Conservation (phyloP, 805 yeast species). For the Candida endomychidarum region DNA sequence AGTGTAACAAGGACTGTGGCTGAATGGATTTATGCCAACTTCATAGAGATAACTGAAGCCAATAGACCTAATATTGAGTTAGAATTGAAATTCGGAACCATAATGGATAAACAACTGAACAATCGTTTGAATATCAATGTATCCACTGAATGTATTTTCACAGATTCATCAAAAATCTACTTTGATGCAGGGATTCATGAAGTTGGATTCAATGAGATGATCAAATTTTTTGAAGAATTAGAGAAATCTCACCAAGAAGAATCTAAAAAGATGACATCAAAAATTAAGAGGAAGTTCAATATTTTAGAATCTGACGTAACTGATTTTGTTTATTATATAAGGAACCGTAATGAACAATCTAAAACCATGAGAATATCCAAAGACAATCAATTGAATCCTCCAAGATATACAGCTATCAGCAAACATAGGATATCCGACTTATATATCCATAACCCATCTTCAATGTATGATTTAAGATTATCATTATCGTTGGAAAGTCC, state of each 20-base stretch:
- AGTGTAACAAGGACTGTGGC: slow-evolving; percentile 79
- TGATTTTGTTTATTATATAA: slow-evolving; percentile 62
- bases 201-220: slow-evolving; percentile 57
- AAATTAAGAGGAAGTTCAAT: slow-evolving; percentile 53
- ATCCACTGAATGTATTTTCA: slow-evolving; percentile 64
- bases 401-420: slow-evolving; percentile 68
- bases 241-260: slow-evolving; percentile 50
- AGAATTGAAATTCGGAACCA: slow-evolving; percentile 72
- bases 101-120: slow-evolving; percentile 63
- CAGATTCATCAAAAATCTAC: slow-evolving; percentile 52
- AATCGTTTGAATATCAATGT: slow-evolving; percentile 64
- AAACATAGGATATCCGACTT: slow-evolving; percentile 75
- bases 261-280: slow-evolving; percentile 20
- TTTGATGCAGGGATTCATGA: slow-evolving; percentile 69
- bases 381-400: slow-evolving; percentile 58
- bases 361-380: slow-evolving; percentile 63
- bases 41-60: slow-evolving; percentile 59
- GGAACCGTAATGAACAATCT: slow-evolving; percentile 65
- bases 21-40: slow-evolving; percentile 85
- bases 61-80: slow-evolving; percentile 60
- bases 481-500: slow-evolving; percentile 80
- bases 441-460: slow-evolving; percentile 70
- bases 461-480: slow-evolving; percentile 72
- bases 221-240: slow-evolving; percentile 53
- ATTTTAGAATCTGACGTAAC: slow-evolving; percentile 60